Percentiles rank a stretch among this genome's conserved stretches.
These are phyloP conservation scores for Sambucus nigra DNA, from an alignment of 129 eudicot species.

Conservation along the genomic window DNA sequence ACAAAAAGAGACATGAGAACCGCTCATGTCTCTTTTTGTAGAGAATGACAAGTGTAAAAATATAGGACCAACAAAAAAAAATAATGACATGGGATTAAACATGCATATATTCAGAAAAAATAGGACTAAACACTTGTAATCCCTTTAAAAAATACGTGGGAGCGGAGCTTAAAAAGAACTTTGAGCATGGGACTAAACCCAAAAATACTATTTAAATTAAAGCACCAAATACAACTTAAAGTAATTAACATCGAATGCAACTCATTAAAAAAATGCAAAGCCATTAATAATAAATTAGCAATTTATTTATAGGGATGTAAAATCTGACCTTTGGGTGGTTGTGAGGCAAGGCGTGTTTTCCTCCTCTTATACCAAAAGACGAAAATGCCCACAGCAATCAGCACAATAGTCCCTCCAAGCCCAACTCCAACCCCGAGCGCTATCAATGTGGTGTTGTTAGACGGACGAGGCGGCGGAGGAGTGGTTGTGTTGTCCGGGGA, in stretches of 20 bases:
- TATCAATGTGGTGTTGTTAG: conserved; percentile 31
- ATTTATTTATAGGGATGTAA: neutral
- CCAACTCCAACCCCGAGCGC: conserved; percentile 75
- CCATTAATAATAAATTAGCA: neutral
- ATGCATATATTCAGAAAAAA: too few relatives aligned
- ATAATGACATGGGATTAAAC: too few relatives aligned
- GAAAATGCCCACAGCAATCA: conserved; percentile 42
- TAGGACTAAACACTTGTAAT: too few relatives aligned
- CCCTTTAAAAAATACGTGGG: neutral
- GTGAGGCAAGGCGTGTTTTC: conserved; percentile 34
- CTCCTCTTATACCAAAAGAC: conserved; percentile 43
- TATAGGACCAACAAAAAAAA: too few relatives aligned
- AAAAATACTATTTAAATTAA: neutral
- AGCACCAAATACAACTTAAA: neutral
- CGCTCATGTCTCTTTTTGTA: too few relatives aligned
- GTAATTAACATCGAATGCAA: neutral
- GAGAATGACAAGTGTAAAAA: too few relatives aligned
- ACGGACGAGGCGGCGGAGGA: conserved; percentile 18
- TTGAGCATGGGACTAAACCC: neutral
- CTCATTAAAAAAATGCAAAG: neutral
- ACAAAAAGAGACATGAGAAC: too few relatives aligned
- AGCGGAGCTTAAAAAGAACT: neutral
- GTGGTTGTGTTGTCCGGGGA: neutral
- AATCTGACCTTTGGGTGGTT: conserved; percentile 35
- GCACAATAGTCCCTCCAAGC: conserved; percentile 59